A percentile compares a stretch with the other conserved stretches of the same genome.
These are phyloP conservation scores for Paratinospora sagittata DNA, from an alignment of 164 flowering plant species.

Conservation along the genomic window DNA sequence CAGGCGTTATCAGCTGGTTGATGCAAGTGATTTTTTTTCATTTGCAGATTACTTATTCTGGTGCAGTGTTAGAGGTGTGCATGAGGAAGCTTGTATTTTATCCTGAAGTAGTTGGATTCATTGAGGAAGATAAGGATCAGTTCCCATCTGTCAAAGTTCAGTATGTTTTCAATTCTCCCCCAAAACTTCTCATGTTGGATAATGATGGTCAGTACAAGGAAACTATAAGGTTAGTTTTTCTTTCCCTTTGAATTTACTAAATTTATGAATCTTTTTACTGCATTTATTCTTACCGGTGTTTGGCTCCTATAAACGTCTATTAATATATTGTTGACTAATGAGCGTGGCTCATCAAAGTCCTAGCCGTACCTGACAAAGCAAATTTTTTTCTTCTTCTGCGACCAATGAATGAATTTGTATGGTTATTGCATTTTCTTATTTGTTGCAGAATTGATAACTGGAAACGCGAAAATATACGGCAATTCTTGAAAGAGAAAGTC, in stretches of 20 bases:
- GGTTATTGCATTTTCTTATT: not conserved
- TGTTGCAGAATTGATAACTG: conserved; percentile 74
- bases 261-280: not conserved
- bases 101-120: conserved; percentile 82
- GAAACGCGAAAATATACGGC: conserved; percentile 80
- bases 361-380: not conserved
- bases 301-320: not conserved
- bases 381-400: not conserved
- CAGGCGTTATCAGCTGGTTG: not conserved
- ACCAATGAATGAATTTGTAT: not conserved
- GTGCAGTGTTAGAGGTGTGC: conserved; percentile 81
- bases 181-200: conserved; percentile 78
- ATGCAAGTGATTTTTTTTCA: conserved; percentile 7
- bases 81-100: conserved; percentile 91
- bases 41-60: conserved; percentile 64
- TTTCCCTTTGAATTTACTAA: not conserved
- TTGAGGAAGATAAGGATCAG: conserved; percentile 82
- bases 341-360: not conserved
- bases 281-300: not conserved
- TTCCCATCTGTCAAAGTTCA: conserved; percentile 67
- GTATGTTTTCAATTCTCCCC: conserved; percentile 77
- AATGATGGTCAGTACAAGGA: conserved; percentile 63
- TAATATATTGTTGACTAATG: not conserved
- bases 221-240: conserved; percentile 58
- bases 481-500: conserved; percentile 66